These are phyloP conservation scores for Blakeslea trispora DNA, from an alignment of 371 early-diverging fungal genomes.

Conservation along the genomic window DNA sequence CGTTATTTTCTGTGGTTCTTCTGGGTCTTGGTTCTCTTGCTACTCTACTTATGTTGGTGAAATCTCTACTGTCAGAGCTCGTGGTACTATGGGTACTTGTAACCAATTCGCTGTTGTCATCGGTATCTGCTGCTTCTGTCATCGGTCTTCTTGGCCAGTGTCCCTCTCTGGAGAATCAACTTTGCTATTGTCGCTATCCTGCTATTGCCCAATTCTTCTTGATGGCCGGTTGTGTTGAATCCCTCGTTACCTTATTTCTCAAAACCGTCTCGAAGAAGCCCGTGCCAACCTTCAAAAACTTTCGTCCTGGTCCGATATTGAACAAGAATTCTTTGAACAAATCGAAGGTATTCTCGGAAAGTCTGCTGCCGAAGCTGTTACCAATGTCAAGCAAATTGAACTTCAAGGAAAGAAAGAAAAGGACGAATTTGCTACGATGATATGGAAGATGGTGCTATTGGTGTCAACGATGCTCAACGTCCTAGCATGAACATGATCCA, in stretches of 20 bases:
- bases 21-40: slow-evolving; percentile 77
- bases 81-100: slow-evolving; percentile 75
- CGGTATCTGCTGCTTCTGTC: slow-evolving; percentile 73
- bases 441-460: slow-evolving; percentile 51
- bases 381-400: slow-evolving; percentile 21
- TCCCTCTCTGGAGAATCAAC: slow-evolving; percentile 71
- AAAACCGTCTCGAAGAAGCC: slow-evolving; percentile 59
- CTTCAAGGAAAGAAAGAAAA: neutral
- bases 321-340: slow-evolving; percentile 62
- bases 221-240: slow-evolving; percentile 72
- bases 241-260: slow-evolving; percentile 73
- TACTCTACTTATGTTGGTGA: slow-evolving; percentile 82
- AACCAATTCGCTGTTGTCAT: slow-evolving; percentile 82
- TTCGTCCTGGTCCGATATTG: slow-evolving; percentile 53
- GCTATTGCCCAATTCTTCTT: slow-evolving; percentile 67
- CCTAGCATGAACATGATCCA: slow-evolving; percentile 34
- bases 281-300: slow-evolving; percentile 51
- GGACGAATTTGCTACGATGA: slow-evolving; percentile 5
- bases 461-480: slow-evolving; percentile 1
- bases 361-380: slow-evolving; percentile 27
- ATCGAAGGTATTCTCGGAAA: slow-evolving; percentile 42
- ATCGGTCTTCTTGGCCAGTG: slow-evolving; percentile 61
- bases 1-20: slow-evolving; percentile 81
- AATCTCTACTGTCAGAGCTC: slow-evolving; percentile 66
- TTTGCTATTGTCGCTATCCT: slow-evolving; percentile 69